Base-by-base conservation (phyloP, 345 rosid genomes). In the Luvunga scandens region DNA sequence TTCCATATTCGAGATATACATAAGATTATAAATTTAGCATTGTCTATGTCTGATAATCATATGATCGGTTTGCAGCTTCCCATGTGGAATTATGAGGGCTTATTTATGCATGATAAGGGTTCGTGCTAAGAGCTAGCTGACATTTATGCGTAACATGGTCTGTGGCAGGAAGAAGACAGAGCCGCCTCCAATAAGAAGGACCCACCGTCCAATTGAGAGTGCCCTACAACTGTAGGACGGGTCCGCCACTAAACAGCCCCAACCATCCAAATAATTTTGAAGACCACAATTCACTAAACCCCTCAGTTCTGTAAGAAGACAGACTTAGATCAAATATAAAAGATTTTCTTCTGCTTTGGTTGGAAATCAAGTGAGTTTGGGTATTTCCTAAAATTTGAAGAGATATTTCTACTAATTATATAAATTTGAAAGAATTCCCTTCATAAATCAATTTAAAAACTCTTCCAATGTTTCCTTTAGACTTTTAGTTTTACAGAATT, bases 31-130 rank as follows among this genome's bases (percentile, higher is more conserved):
- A 9, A 22, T 67, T 39, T 38, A 36, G 50, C 25, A 67, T 12
- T 4, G 14, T 70, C 33, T 13, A 4, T 13, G 18, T 13, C 18
- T 53, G 62, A 71, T 22, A 42, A 42, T 13, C 24, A 42, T 10
- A 83, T 83, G 72, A 85, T 81, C 83, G 82, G 13, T 33, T 55
- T 68, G 77, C 85, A 59, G 73, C 64, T 82, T 66, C 80, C 79
- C 85, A 78, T 80, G 87, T 85, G 87, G 59, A 73, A 74, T 61
- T 75, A 73, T 79, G 21, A 69, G 60, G 71, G 27, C 69, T 19
- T 30, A 33, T 7, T 19, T 45, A 39, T 7, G 14, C 19, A 42
- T 25, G 69, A 50, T 60, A 56, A 22, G 75, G 0, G 19, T 75
- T 77, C 64, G 18, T 12, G 45, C 48, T 1, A 14, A 62, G 36